phyloP scores from a whole-genome alignment of 2,329 filamentous ascomycete species.

The Aureobasidium subglaciale region DNA sequence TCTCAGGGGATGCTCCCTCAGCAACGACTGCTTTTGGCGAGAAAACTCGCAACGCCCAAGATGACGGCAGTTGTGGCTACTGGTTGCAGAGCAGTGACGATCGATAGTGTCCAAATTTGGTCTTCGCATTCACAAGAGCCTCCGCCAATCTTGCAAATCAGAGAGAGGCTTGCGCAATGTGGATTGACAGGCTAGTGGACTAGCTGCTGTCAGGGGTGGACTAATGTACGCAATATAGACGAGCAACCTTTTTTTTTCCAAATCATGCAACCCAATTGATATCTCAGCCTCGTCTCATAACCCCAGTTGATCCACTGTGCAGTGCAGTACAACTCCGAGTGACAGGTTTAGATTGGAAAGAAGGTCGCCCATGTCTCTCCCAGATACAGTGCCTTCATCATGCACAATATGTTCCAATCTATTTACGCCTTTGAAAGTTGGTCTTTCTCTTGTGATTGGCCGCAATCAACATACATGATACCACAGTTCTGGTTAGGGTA shows the following conservation, averaged over 20 bases:
- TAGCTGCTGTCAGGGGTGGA: constrained; percentile 1
- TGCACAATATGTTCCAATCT: constrained; percentile 1
- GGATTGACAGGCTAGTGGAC: neutral
- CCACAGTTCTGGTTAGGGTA: neutral
- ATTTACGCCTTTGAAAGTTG: neutral
- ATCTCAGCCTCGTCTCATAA: constrained; percentile 9
- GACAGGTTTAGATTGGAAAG: constrained; percentile 5
- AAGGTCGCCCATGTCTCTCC: neutral
- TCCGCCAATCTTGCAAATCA: constrained; percentile 5
- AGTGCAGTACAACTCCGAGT: neutral
- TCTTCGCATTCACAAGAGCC: neutral
- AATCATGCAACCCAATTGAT: constrained; percentile 3
- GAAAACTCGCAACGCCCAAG: neutral
- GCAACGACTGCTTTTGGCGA: neutral
- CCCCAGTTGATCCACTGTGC: constrained; percentile 3
- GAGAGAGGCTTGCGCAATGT: constrained; percentile 11
- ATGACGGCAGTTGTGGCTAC: constrained; percentile 3
- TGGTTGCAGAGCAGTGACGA: neutral
- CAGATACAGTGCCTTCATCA: neutral
- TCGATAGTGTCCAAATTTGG: neutral
- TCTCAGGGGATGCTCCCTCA: constrained; percentile 3
- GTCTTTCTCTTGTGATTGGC: neutral
- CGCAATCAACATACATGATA: neutral
- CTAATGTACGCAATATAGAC: constrained; percentile 13
- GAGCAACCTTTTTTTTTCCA: constrained; percentile 2